phyloP scores from a whole-genome alignment of 164 flowering plant species.

The Litsea cubeba region DNA sequence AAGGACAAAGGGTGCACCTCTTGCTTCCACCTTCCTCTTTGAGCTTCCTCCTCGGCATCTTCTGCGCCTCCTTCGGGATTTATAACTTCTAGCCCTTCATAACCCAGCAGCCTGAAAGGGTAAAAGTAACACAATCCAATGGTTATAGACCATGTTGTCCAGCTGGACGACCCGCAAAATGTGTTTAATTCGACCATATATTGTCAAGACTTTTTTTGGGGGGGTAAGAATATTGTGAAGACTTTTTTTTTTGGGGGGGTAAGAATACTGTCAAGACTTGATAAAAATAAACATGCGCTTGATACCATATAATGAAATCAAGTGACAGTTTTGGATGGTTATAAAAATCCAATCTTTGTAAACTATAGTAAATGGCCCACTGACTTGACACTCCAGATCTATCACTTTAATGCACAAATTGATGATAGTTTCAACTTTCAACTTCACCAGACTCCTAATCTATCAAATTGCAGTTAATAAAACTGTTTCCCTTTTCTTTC shows the following conservation, averaged over 20 bases:
- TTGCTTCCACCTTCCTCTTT: constrained; percentile 76
- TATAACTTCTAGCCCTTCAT: constrained; percentile 78
- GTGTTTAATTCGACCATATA: neutral
- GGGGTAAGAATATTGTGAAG: too few relatives aligned
- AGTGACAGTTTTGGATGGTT: neutral
- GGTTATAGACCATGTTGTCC: neutral
- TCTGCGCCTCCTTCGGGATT: constrained; percentile 87
- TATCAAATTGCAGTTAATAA: too few relatives aligned
- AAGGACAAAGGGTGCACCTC: constrained; percentile 56
- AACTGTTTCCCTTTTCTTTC: too few relatives aligned
- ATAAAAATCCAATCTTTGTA: too few relatives aligned
- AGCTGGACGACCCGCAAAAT: neutral
- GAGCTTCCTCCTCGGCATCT: constrained; percentile 83
- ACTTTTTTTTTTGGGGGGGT: neutral
- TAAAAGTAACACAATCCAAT: neutral
- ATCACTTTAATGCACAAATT: too few relatives aligned
- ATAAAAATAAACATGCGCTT: neutral
- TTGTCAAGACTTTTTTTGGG: too few relatives aligned
- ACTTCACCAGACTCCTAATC: too few relatives aligned
- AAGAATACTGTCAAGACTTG: neutral
- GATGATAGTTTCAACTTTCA: too few relatives aligned
- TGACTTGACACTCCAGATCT: too few relatives aligned
- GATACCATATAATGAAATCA: neutral
- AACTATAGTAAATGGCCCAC: too few relatives aligned
- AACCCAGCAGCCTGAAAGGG: constrained; percentile 47